Percentiles rank a stretch among this genome's conserved stretches.
Evolutionary conservation across 768 basidiomycete species (phyloP).

Genomic region (Phlebiopsis flavidoalba): DNA sequence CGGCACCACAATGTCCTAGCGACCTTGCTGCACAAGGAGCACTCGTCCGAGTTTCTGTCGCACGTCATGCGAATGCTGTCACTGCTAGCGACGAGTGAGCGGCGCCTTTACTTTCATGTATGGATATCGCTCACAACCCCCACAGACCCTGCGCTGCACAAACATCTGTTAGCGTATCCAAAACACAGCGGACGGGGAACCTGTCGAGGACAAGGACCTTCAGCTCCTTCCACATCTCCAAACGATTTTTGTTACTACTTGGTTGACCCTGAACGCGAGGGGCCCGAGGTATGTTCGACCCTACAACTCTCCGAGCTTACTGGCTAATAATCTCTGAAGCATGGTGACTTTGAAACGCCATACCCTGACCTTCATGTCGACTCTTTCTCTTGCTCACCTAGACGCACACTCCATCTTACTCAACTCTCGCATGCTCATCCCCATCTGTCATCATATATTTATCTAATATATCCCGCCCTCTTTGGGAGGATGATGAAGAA

Average conservation of each 20-base stretch:
- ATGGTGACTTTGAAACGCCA: conserved; percentile 29
- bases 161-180: conserved; percentile 10
- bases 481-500: conserved; percentile 64
- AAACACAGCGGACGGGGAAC: conserved; percentile 2
- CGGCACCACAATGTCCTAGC: conserved; percentile 37
- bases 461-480: conserved; percentile 41
- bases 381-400: conserved; percentile 33
- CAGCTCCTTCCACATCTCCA: conserved; percentile 26
- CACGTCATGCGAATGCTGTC: conserved; percentile 46
- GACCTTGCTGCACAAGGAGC: conserved; percentile 43
- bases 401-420: conserved; percentile 34
- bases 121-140: neutral
- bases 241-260: conserved; percentile 24
- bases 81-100: conserved; percentile 52
- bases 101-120: neutral
- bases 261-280: conserved; percentile 17
- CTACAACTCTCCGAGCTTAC: neutral
- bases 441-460: conserved; percentile 59
- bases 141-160: conserved; percentile 17
- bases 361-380: conserved; percentile 37
- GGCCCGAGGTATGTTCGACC: conserved; percentile 18
- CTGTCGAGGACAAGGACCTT: conserved; percentile 9
- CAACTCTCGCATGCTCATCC: conserved; percentile 53
- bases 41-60: conserved; percentile 47
- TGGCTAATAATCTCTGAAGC: conserved; percentile 21